A percentile compares a stretch with the other conserved stretches of the same genome.
Evolutionary conservation across 257 asterid species (phyloP).

Genomic region (Jaltomata sinuosa): DNA sequence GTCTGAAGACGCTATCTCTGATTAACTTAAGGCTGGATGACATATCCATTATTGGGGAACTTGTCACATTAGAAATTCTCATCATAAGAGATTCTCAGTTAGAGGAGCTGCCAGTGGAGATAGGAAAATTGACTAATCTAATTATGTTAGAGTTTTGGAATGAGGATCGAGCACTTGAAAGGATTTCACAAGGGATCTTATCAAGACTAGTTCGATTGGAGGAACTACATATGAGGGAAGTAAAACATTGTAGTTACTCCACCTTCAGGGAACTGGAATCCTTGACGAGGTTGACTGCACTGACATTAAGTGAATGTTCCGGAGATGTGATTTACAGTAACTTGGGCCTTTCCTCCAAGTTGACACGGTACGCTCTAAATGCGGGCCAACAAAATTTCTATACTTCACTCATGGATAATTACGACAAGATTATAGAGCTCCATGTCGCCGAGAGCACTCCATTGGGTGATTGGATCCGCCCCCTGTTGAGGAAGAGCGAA

Average conservation of each 20-base stretch:
- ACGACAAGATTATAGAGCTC: neutral
- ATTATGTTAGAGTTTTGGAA: neutral
- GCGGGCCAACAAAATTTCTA: no score
- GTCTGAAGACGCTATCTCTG: neutral
- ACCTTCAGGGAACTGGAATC: neutral
- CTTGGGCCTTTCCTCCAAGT: neutral
- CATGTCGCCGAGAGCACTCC: neutral
- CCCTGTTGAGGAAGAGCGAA: neutral
- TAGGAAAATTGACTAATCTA: neutral
- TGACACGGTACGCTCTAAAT: neutral
- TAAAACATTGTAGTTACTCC: neutral
- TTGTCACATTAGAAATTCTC: constrained; percentile 1
- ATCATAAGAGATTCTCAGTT: neutral
- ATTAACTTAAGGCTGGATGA: neutral
- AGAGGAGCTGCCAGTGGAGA: neutral
- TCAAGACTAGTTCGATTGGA: neutral
- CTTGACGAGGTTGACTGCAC: neutral
- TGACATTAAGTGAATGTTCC: neutral
- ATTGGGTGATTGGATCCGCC: neutral
- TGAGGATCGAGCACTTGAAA: neutral
- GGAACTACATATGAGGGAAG: neutral
- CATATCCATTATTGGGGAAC: neutral
- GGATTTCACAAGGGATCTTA: neutral
- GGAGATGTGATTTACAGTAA: neutral
- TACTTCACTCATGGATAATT: neutral